Evolutionary conservation across 2,329 filamentous ascomycete species (phyloP), one percentile per base, ranked within the genome.

Genomic region (Scleromitrula shiraiana): DNA sequence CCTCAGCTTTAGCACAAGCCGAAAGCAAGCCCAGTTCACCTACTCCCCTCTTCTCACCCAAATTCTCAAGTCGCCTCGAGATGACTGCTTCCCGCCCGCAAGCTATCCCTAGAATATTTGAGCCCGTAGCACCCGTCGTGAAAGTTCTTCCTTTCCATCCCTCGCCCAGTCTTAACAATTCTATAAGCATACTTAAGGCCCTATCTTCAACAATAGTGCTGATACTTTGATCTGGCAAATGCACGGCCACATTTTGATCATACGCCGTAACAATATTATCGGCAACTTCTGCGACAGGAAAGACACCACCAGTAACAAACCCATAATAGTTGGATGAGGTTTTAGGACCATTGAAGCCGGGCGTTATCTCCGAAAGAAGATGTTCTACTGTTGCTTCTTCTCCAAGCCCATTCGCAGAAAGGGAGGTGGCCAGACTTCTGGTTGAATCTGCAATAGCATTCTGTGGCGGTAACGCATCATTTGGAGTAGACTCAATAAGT

Each of bases 191-290:
- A 15, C 71, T 67, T 44, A 95, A 67, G 0, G 90, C 80, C 12
- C 74, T 72, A 53, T 83, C 80, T 65, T 96, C 90, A 8, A 96
- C 75, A 20, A 81, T 77, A 0, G 88, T 94, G 17, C 80, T 77
- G 24, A 90, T 74, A 0, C 81, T 85, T 64, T 95, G 85, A 17
- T 72, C 70, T 0, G 88, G 83, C 1, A 95, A 71, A 64, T 96
- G 89, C 1, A 95, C 86, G 50, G 83, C 77, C 4, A 89, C 82
- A 64, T 90, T 95, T 63, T 95, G 88, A 63, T 96, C 90, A 52
- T 83, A 77, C 7, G 78, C 76, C 5, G 82, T 82, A 52, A 91
- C 88, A n/a, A 95, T 68, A 54, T 88, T 85, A 64, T 96, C 91
- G 1, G 88, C 90, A 46, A 87, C 77, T 56, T 84, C 76, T 26